Conservation (phyloP, 805 yeast genomes). For the Pichia nakasei region DNA sequence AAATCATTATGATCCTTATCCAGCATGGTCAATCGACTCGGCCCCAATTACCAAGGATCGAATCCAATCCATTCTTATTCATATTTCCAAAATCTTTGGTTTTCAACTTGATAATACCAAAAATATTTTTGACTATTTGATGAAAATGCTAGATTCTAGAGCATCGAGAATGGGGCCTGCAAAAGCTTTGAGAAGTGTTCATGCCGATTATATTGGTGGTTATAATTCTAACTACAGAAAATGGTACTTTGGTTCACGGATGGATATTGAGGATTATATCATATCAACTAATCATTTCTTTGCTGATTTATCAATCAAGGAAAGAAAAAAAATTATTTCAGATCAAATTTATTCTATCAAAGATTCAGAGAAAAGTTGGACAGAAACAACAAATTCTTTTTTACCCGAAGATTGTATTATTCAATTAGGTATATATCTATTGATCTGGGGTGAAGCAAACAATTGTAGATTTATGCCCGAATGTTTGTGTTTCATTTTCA, state of each 20-base stretch:
- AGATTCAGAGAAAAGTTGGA: conserved; percentile 45
- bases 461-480: conserved; percentile 85
- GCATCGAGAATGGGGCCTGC: conserved; percentile 54
- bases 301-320: conserved; percentile 28
- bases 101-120: conserved; percentile 58
- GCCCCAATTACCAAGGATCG: conserved; percentile 44
- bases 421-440: conserved; percentile 60
- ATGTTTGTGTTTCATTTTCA: conserved; percentile 75
- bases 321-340: conserved; percentile 7
- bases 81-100: conserved; percentile 48
- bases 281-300: conserved; percentile 26
- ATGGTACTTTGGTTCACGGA: conserved; percentile 70
- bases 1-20: conserved; percentile 41
- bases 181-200: conserved; percentile 50
- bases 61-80: conserved; percentile 48
- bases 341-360: conserved; percentile 24
- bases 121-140: conserved; percentile 59
- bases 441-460: conserved; percentile 89
- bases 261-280: conserved; percentile 41
- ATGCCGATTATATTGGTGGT: conserved; percentile 73
- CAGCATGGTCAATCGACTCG: conserved; percentile 38
- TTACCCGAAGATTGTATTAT: conserved; percentile 45
- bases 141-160: conserved; percentile 58
- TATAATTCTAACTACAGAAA: conserved; percentile 56
- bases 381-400: conserved; percentile 38